Base-by-base conservation (phyloP, 2,329 filamentous ascomycete species). In the Dothideomycetes sp. region DNA sequence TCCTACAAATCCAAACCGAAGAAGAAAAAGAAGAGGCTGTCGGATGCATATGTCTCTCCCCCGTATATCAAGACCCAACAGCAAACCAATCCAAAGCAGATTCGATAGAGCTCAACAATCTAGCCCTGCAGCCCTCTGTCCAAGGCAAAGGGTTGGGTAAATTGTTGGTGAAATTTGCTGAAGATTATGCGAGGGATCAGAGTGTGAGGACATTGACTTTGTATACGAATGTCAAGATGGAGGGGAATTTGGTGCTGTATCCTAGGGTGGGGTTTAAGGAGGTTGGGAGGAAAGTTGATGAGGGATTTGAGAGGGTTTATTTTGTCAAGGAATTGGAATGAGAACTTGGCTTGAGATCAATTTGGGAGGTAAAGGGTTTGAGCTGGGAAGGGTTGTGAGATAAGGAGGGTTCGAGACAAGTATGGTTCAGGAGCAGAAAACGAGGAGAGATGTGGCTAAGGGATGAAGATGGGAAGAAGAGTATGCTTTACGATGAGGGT, bases 151-250 rank as follows among this genome's bases (percentile, higher is more conserved):
- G 36, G 9, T 32, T 17, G 12, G 36, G 36, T 7, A 39, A 32
- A 32, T 11, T 32, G 11, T 11, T 39, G 19, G 13, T 39, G 20
- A 4, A 6, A 11, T 31, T 39, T 32, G 18, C 36, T 5, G 36
- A 31, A 10, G 13, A 17, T 10, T 8, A 18, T 4, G 36, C 36
- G 3, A 25, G 13, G 20, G 28, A 32, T 3, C n/a, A 11, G 4
- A 20, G 27, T 1, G 4, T 18, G 2, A 23, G 5, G 7, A 22
- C 15, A 10, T 11, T 28, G 7, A 25, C 20, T 13, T 17, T 38
- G 25, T 39, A 39, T 13, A 39, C 36, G 11, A 39, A 39, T 39
- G 28, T 39, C 18, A 39, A 39, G 36, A 39, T 39, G 36, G 36
- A 31, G 15, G 36, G 32, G 36, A 39, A 39, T 15, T 2, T 39